Evolutionary conservation across 345 rosid genomes (phyloP).

Genomic region (Salix koriyanagi): DNA sequence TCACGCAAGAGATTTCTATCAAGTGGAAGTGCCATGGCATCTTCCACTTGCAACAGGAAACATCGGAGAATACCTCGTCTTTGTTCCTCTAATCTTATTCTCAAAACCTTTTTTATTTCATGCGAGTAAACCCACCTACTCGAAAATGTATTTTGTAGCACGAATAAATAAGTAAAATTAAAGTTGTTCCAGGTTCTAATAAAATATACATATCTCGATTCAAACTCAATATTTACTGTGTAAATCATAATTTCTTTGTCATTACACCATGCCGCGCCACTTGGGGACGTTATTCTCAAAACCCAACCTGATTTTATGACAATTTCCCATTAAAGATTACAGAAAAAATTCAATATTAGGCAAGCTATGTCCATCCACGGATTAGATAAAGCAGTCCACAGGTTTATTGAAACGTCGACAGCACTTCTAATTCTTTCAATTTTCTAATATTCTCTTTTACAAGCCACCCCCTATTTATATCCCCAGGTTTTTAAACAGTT

Average conservation of each 20-base stretch:
- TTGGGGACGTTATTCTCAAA: not conserved
- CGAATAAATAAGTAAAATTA: too few species aligned
- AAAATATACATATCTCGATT: too few species aligned
- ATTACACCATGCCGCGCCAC: too few species aligned
- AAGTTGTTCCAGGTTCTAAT: too few species aligned
- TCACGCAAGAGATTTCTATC: not conserved
- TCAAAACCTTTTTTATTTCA: not conserved
- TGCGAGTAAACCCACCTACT: too few species aligned
- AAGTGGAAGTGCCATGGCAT: constrained; percentile 20
- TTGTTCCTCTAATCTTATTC: constrained; percentile 1
- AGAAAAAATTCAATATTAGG: not conserved
- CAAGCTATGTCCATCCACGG: constrained; percentile 25
- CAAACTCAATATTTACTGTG: too few species aligned
- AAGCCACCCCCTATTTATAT: constrained; percentile 32
- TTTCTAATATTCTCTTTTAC: constrained; percentile 19
- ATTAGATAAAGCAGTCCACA: constrained; percentile 17
- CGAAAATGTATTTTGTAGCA: too few species aligned
- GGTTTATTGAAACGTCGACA: constrained; percentile 18
- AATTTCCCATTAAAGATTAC: too few species aligned
- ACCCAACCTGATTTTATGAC: not conserved
- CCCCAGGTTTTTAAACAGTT: constrained; percentile 13
- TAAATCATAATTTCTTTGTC: too few species aligned
- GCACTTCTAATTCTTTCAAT: constrained; percentile 17
- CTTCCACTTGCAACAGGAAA: constrained; percentile 24
- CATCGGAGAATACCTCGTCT: not conserved